These are phyloP conservation scores for Sarocladiaceae sp. DNA, from an alignment of 2,329 filamentous ascomycete species.

Conservation along the genomic window DNA sequence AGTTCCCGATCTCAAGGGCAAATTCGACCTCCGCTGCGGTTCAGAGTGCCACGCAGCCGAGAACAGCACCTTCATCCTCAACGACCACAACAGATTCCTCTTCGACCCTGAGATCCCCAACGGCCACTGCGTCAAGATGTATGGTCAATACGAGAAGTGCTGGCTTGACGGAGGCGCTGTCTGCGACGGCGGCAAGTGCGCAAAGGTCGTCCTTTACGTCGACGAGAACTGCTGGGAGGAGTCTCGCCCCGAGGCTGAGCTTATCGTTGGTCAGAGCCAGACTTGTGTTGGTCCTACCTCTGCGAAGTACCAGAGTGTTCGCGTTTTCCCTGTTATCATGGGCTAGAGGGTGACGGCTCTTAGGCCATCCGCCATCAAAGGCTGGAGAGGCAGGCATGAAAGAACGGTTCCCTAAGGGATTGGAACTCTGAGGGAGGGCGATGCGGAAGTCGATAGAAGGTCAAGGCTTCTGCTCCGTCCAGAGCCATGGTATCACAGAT, in stretches of 20 bases:
- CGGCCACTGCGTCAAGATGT: neutral
- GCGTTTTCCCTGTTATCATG: neutral
- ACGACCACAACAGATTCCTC: neutral
- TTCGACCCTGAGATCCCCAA: neutral
- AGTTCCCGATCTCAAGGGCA: neutral
- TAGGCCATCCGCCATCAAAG: too few species aligned
- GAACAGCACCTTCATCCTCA: neutral
- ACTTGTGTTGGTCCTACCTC: neutral
- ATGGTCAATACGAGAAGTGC: neutral
- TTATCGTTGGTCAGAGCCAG: neutral
- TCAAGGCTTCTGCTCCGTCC: too few species aligned
- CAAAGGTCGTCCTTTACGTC: neutral
- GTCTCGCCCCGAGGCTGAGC: neutral
- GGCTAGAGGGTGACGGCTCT: neutral
- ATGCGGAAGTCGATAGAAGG: too few species aligned
- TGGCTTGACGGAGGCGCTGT: neutral
- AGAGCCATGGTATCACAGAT: too few species aligned
- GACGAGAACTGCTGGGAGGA: neutral
- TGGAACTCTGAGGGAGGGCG: too few species aligned
- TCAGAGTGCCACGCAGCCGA: neutral
- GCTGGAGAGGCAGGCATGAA: too few species aligned
- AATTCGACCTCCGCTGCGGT: neutral
- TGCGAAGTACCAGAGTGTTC: neutral
- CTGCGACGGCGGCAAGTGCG: neutral
- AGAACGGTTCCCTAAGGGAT: too few species aligned